These are phyloP conservation scores for Dacryopinax primogenitus DNA, from an alignment of 768 basidiomycete genomes.

Conservation along the genomic window DNA sequence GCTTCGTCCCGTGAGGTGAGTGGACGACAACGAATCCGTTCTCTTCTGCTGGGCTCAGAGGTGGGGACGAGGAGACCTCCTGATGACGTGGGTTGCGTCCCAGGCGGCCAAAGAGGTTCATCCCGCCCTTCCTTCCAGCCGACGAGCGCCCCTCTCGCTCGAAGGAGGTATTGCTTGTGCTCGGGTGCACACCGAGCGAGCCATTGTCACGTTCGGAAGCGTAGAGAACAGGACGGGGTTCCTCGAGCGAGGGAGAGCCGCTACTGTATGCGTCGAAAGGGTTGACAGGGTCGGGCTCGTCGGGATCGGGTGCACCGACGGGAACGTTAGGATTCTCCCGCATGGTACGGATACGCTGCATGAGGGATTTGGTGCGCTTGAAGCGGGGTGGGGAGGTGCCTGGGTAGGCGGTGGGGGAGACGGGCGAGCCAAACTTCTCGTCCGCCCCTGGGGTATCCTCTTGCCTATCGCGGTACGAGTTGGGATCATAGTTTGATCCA, in stretches of 20 bases:
- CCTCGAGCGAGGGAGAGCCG: background rate
- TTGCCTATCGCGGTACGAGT: background rate
- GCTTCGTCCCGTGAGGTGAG: constrained; percentile 24
- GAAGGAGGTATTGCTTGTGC: background rate
- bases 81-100: background rate
- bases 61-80: background rate
- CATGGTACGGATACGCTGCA: constrained; percentile 83
- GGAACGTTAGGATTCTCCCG: constrained; percentile 75
- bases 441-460: background rate
- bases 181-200: background rate
- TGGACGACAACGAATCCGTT: constrained; percentile 51
- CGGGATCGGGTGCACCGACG: constrained; percentile 34
- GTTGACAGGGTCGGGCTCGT: constrained; percentile 27
- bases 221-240: background rate
- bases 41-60: background rate
- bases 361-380: constrained; percentile 68
- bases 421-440: background rate
- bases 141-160: background rate
- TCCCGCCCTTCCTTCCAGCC: background rate
- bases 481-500: constrained; percentile 28
- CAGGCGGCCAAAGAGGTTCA: background rate
- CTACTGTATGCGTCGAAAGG: background rate
- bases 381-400: constrained; percentile 16
- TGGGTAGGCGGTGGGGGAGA: background rate
- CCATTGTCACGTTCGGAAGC: background rate